Base-by-base conservation (phyloP, 768 basidiomycete genomes). In the Trametes maxima region DNA sequence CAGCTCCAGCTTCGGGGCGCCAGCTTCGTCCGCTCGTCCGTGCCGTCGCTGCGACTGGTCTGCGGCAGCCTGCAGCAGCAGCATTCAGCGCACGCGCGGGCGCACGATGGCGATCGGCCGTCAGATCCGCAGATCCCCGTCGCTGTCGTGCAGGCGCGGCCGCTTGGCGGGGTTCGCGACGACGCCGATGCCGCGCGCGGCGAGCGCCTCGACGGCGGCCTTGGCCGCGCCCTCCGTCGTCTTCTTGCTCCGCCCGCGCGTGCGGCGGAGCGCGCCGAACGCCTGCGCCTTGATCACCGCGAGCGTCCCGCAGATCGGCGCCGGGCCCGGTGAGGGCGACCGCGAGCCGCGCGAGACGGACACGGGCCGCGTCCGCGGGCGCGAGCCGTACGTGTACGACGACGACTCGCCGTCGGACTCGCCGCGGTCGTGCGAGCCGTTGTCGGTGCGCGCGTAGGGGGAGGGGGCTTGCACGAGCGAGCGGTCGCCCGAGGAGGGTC, bases 241-340 rank as follows among this genome's bases (percentile, higher is more conserved):
- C 73, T 84, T 87, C 78, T 89, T 93, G 52, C 84, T 81, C 62
- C 88, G 82, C 44, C 87, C 80, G 60, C 92, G 85, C 56, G 91
- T 89, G 73, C 92, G 82, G 53, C 92, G 87, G 65, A 92, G 78
- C 19, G 90, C 90, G 35, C 92, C 92, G 71, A 94, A 94, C 40
- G 92, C 88, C 71, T 94, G 91, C 44, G 92, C 92, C 76, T 94
- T 94, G 76, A 94, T 92, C 59, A 94, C 91, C 54, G 92, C 92
- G 48, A 94, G 83, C 33, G 92, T 94, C 24, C 89, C 88, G 51
- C 88, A 91, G 70, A 92, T 79, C 25, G 78, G 78, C 60, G 80
- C 77, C 54, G 68, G 72, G 43, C 73, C 72, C 17, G 81, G 80
- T 49, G 82, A 81, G 49, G 78, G 82, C 39, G 82, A 82, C 39